These are phyloP conservation scores for Colletotrichum tropicale DNA, from an alignment of 2,329 filamentous ascomycete species.

Conservation along the genomic window DNA sequence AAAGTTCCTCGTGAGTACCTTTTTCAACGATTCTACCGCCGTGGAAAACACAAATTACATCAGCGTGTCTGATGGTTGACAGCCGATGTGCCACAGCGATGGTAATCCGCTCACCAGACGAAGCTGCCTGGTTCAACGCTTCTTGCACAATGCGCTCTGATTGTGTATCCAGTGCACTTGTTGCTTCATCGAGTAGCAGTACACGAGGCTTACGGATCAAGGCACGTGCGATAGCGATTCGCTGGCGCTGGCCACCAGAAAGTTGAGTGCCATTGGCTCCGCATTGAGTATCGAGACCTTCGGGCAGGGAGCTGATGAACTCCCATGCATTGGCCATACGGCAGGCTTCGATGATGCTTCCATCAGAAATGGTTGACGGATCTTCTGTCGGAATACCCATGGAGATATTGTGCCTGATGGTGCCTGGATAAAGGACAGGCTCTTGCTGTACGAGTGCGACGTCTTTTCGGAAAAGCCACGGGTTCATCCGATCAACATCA, in stretches of 20 bases:
- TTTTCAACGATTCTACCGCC: slow-evolving; percentile 60
- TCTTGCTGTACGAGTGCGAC: slow-evolving; percentile 38
- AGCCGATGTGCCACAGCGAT: slow-evolving; percentile 70
- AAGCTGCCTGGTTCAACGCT: slow-evolving; percentile 51
- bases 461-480: slow-evolving; percentile 30
- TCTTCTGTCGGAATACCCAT: slow-evolving; percentile 36
- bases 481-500: slow-evolving; percentile 27
- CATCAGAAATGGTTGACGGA: slow-evolving; percentile 28
- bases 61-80: slow-evolving; percentile 60
- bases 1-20: slow-evolving; percentile 64
- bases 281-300: slow-evolving; percentile 65
- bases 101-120: slow-evolving; percentile 49
- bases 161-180: slow-evolving; percentile 67
- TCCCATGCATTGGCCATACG: slow-evolving; percentile 54
- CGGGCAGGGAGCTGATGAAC: slow-evolving; percentile 40
- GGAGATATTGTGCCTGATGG: slow-evolving; percentile 54
- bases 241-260: slow-evolving; percentile 75
- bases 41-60: slow-evolving; percentile 60
- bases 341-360: slow-evolving; percentile 46
- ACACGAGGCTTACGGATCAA: slow-evolving; percentile 70
- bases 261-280: slow-evolving; percentile 73
- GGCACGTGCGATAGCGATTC: slow-evolving; percentile 74
- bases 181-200: slow-evolving; percentile 77
- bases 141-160: slow-evolving; percentile 69
- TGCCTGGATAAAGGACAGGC: slow-evolving; percentile 39